These are phyloP conservation scores for Penicillium coffeae DNA, from an alignment of 495 filamentous ascomycete genomes.

Conservation along the genomic window DNA sequence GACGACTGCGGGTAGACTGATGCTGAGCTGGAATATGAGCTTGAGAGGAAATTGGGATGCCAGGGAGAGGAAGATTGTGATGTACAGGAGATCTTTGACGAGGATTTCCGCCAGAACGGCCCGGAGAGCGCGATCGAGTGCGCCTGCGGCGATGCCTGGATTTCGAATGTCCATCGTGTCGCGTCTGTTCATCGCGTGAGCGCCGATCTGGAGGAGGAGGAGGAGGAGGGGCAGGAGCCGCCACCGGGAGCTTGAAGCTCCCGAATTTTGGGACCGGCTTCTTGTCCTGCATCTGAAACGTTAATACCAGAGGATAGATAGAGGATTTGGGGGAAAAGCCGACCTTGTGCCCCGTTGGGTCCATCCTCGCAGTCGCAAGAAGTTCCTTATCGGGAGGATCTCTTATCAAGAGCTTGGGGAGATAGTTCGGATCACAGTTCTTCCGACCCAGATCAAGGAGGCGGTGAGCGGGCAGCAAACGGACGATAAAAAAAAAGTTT, in stretches of 20 bases:
- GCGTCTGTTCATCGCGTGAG: slow-evolving; percentile 13
- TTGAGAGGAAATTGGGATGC: background rate
- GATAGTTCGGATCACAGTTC: slow-evolving; percentile 10
- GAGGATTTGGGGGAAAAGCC: slow-evolving; percentile 2
- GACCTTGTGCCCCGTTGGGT: slow-evolving; percentile 35
- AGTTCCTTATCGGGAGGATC: background rate
- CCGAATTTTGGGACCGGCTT: slow-evolving; percentile 59
- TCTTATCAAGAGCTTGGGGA: slow-evolving; percentile 9
- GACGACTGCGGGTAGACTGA: background rate
- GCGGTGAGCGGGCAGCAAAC: slow-evolving; percentile 9
- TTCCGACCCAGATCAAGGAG: slow-evolving; percentile 18
- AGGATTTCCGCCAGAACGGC: background rate
- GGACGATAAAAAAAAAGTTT: slow-evolving; percentile 33
- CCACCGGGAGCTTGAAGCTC: slow-evolving; percentile 59
- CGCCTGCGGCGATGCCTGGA: slow-evolving; percentile 22
- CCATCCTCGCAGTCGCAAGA: slow-evolving; percentile 29
- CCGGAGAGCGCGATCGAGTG: slow-evolving; percentile 21
- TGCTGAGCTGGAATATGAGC: background rate
- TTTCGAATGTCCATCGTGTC: slow-evolving; percentile 21
- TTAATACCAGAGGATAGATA: background rate
- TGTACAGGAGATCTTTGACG: background rate
- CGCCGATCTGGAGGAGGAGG: slow-evolving; percentile 8
- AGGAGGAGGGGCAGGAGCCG: slow-evolving; percentile 16
- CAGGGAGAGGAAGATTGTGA: background rate
- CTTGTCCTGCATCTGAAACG: slow-evolving; percentile 26